Conservation (phyloP, 345 rosid genomes). For the Citrus cavaleriei region DNA sequence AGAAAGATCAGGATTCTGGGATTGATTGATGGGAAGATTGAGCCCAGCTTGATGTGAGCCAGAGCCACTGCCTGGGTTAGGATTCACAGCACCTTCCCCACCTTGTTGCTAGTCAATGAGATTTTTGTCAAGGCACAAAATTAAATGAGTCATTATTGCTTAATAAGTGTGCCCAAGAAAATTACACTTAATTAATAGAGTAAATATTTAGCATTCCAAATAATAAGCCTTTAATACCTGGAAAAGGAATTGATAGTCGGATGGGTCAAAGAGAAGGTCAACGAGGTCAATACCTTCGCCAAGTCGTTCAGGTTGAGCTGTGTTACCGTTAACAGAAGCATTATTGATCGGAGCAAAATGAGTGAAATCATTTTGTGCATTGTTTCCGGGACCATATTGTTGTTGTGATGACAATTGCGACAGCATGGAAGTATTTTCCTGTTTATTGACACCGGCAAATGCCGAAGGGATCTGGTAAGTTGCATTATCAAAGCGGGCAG, state of each 20-base stretch:
- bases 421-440: not conserved
- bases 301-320: not conserved
- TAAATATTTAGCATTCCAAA: too few species aligned
- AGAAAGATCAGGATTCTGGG: constrained; percentile 1
- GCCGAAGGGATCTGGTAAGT: not conserved
- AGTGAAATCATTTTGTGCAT: not conserved
- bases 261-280: not conserved
- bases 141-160: not conserved
- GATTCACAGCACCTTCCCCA: not conserved
- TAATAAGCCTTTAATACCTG: constrained; percentile 7
- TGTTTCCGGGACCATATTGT: constrained; percentile 1
- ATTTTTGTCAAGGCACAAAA: not conserved
- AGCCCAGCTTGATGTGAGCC: not conserved
- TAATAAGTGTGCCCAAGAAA: not conserved
- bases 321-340: not conserved
- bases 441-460: not conserved
- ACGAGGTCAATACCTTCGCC: not conserved
- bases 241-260: not conserved
- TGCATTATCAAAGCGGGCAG: not conserved
- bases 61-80: not conserved
- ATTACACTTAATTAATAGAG: not conserved
- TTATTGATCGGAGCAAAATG: not conserved
- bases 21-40: not conserved
- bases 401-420: not conserved
- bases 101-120: constrained; percentile 12